These are phyloP conservation scores for Clarireedia monteithiana DNA, from an alignment of 2,329 filamentous ascomycete species.

Conservation along the genomic window DNA sequence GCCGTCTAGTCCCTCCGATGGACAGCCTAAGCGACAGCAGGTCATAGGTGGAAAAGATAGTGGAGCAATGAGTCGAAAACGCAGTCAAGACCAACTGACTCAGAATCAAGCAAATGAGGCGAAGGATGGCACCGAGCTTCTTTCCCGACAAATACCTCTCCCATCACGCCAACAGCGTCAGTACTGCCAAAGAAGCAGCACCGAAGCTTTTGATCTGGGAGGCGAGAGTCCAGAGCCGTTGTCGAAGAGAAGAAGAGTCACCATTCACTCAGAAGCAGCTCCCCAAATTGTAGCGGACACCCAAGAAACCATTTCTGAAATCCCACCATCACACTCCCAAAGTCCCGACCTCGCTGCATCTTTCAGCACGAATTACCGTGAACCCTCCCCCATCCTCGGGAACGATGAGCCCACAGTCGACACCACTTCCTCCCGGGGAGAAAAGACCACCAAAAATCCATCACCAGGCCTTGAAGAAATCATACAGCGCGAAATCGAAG, in stretches of 20 bases:
- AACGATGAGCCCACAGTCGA: background rate
- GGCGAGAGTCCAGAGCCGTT: no score
- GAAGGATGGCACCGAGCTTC: no score
- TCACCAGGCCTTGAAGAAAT: background rate
- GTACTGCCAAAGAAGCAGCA: no score
- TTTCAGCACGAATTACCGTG: background rate
- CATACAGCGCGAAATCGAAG: no score
- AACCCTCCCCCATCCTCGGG: conserved; percentile 8
- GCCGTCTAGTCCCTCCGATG: background rate
- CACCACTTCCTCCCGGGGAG: background rate
- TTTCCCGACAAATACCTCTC: no score
- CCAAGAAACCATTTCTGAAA: background rate
- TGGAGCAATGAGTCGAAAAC: background rate
- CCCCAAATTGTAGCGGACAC: no score
- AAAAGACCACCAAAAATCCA: background rate
- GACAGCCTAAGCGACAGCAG: background rate
- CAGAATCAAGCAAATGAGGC: no score
- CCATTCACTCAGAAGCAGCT: no score
- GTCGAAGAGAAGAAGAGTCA: no score
- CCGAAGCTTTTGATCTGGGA: no score
- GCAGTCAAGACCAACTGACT: background rate
- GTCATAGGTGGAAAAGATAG: background rate
- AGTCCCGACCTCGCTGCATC: background rate
- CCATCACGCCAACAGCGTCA: no score
- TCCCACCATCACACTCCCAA: background rate